Base-by-base conservation (phyloP, 306 rosid species). In the Crataegus laevigata region DNA sequence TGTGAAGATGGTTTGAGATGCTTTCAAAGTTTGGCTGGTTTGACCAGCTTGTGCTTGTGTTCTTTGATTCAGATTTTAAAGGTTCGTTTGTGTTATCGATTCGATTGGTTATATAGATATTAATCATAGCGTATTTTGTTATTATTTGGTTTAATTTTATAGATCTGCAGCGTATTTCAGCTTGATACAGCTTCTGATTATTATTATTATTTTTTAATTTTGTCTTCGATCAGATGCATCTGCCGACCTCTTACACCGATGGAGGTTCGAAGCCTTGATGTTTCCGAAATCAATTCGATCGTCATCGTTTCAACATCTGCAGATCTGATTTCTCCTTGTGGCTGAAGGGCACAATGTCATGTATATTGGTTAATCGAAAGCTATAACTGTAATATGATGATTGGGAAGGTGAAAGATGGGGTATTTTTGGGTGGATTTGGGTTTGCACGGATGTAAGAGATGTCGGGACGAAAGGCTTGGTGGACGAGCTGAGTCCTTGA, bases 391-490 rank as follows among this genome's bases (percentile, higher is more conserved):
- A 78, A 50, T 64, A n/a, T 40, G 19, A 19, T 67, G 76, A 79
- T 66, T 55, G 25, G 2, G 13, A 34, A 30, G 64, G 22, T 24
- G 61, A 26, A 15, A 1, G 6, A 0, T 24, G 26, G 51, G 64
- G 11, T 26, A 1, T 51, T 50, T 6, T 17, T 62, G 62, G 13
- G 5, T 28, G 3, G 21, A 18, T 19, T 55, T 43, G 8, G 28
- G 22, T 70, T n/a, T 28, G 63, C 26, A 15, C 28, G 88, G 91
- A 89, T 91, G 93, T 91, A 78, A 69, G 64, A 62, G 91, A 73
- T 75, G 25, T 79, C 68, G 63, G 87, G 83, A 81, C 32, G 68
- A 69, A 52, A 3, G 29, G 19, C 63, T 85, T 78, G 12, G 2
- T 70, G 65, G 67, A 50, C 55, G 71, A 82, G 75, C 36, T 18